Evolutionary conservation across 140 eudicot genomes (phyloP), one percentile per base, ranked within the genome.

Genomic region (Oenanthe javanica): DNA sequence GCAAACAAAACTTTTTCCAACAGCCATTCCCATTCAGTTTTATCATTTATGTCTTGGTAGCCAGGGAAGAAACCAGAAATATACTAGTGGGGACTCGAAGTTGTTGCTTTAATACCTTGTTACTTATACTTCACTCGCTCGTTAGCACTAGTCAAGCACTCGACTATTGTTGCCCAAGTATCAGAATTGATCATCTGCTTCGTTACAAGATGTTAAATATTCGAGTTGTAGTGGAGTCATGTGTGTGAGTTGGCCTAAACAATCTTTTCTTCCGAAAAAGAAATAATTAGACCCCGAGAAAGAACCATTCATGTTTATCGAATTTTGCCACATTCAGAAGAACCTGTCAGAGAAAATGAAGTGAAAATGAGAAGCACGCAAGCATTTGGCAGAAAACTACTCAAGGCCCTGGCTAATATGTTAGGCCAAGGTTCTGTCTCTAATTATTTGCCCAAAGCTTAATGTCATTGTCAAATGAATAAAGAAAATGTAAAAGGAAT

Each of bases 241-340:
- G 36, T 31, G 36, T 31, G 36, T 31, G 36, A 31, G 36, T 31
- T 31, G 36, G 36, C 36, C 36, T 31, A 31, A 31, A 61, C 69
- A 14, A 61, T n/a, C 36, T 61, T 61, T 61, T 61, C 69, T 59
- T 21, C 14, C 6, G 13, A 61, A 67, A 36, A 67, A 27, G 45
- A 67, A 38, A 25, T 67, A 12, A 31, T 31, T 16, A 27, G 73
- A 27, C 73, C 31, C 18, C 5, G 45, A 36, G 45, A 5, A 67
- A 67, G 73, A 67, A 67, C 73, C 31, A 31, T 67, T 67, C 73
- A 67, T 27, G 21, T 31, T 67, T n/a, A 67, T 67, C 19, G 73
- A 67, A 4, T 67, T 67, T 67, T 67, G 9, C 21, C 21, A 31
- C 9, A 67, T 25, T 31, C 73, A 31, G 45, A 67, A 31, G 73